Base-by-base conservation (phyloP, 2,329 filamentous ascomycete genomes). In the Fusarium paranaense region DNA sequence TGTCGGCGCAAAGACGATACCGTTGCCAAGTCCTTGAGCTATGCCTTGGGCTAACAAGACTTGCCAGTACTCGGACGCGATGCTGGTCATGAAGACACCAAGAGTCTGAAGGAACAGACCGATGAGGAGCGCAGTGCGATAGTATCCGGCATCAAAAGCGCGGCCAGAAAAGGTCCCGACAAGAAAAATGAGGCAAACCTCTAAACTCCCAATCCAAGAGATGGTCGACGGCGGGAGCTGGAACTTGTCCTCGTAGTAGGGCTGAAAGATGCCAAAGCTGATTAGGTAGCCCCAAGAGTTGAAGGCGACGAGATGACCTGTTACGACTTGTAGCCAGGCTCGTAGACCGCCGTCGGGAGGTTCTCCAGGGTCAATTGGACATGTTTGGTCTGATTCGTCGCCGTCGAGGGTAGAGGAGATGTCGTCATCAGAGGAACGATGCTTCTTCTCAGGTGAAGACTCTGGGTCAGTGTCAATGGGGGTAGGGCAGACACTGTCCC, bases 21-120 rank as follows among this genome's bases (percentile, higher is more conserved):
- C 86, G 75, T 84, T 83, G 1, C 90, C 90, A 1, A 91, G 79
- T 0, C 90, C 90, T 30, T 88, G 85, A 50, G 89, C 90, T 1
- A 92, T 70, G 0, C 88, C 90, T 71, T 92, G 90, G 0, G 85
- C 81, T 0, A 89, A 82, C 33, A 89, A 82, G 0, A 88, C 68
- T 54, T 88, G 85, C 83, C 85, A 88, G 74, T 87, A 88, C 25
- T 77, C 70, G 0, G 76, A 84, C 8, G 82, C 78, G 1, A 86
- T 77, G 35, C 85, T 86, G 10, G 86, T 86, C 74, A 83, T 81
- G 74, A 89, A 85, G 30, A 85, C 82, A 18, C 86, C 86, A 0
- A 86, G 27, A 0, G 86, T 70, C 64, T 89, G 85, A 33, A 90
- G 77, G 18, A 84, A 78, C 0, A 81, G 80, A 0, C 85, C 83